Conservation (phyloP, 2,329 filamentous ascomycete genomes). For the Epichloe gansuensis region DNA sequence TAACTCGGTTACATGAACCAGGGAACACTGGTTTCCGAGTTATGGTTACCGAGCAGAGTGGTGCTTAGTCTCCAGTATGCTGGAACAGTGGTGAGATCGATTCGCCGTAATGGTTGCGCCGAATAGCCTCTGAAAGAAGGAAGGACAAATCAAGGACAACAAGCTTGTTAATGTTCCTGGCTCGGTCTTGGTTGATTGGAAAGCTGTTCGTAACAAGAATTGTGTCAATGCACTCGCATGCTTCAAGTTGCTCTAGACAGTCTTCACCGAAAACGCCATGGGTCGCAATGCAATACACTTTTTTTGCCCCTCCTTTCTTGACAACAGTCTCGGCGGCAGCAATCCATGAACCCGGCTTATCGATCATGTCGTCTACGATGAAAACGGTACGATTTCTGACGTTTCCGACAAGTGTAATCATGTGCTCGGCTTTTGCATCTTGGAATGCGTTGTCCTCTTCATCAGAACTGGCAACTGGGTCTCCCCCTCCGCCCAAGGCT, state of each 20-base stretch:
- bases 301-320: slow-evolving; percentile 75
- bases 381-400: slow-evolving; percentile 81
- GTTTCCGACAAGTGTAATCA: slow-evolving; percentile 94
- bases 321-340: slow-evolving; percentile 93
- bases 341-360: slow-evolving; percentile 94
- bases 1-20: background rate
- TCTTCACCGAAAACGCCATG: slow-evolving; percentile 90
- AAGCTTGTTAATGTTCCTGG: slow-evolving; percentile 63
- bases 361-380: slow-evolving; percentile 98
- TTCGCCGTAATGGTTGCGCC: slow-evolving; percentile 93
- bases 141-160: slow-evolving; percentile 81
- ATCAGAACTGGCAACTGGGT: slow-evolving; percentile 71
- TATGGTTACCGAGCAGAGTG: background rate
- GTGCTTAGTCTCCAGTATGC: slow-evolving; percentile 42
- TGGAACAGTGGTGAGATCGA: slow-evolving; percentile 60
- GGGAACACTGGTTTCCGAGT: slow-evolving; percentile 3
- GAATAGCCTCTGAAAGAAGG: slow-evolving; percentile 80
- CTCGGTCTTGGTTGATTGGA: slow-evolving; percentile 67
- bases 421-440: slow-evolving; percentile 73
- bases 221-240: slow-evolving; percentile 83
- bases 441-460: slow-evolving; percentile 87
- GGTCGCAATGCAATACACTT: slow-evolving; percentile 95
- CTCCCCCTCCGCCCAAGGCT: slow-evolving; percentile 67
- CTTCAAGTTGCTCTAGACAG: slow-evolving; percentile 77
- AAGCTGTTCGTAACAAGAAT: slow-evolving; percentile 97